These are phyloP conservation scores for Boletus insuetus DNA, from an alignment of 768 basidiomycete genomes.

Conservation along the genomic window DNA sequence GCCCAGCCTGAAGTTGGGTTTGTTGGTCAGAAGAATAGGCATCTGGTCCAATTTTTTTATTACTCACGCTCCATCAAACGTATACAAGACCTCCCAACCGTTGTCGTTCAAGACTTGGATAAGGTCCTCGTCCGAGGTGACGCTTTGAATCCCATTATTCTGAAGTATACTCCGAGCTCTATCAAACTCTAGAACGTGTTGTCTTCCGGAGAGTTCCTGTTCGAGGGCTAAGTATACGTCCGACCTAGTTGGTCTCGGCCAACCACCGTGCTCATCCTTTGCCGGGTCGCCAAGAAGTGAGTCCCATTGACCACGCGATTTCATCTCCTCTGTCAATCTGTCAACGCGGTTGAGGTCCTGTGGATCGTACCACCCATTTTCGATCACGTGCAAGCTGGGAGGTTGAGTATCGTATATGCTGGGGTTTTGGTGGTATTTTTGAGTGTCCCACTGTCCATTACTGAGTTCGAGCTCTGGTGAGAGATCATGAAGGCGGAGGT, in stretches of 20 bases:
- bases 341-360: conserved; percentile 37
- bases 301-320: conserved; percentile 32
- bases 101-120: conserved; percentile 29
- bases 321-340: conserved; percentile 31
- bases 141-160: conserved; percentile 8
- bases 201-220: conserved; percentile 17
- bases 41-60: neutral
- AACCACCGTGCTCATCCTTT: conserved; percentile 19
- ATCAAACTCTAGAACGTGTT: conserved; percentile 21
- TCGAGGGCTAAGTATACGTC: conserved; percentile 20
- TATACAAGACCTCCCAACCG: conserved; percentile 37
- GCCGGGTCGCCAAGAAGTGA: conserved; percentile 9
- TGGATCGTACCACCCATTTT: conserved; percentile 43
- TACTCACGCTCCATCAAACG: conserved; percentile 40
- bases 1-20: conserved; percentile 29
- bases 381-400: conserved; percentile 34
- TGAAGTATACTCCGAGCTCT: conserved; percentile 20
- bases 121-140: conserved; percentile 29
- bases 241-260: conserved; percentile 22
- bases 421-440: conserved; percentile 32
- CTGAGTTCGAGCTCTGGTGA: conserved; percentile 33
- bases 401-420: conserved; percentile 24
- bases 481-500: conserved; percentile 40
- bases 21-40: conserved; percentile 7
- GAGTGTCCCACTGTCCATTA: conserved; percentile 39